Percentiles rank a stretch among this genome's conserved stretches.
phyloP scores from a whole-genome alignment of 352 stramenopile species.

The Pythium sukuiense region DNA sequence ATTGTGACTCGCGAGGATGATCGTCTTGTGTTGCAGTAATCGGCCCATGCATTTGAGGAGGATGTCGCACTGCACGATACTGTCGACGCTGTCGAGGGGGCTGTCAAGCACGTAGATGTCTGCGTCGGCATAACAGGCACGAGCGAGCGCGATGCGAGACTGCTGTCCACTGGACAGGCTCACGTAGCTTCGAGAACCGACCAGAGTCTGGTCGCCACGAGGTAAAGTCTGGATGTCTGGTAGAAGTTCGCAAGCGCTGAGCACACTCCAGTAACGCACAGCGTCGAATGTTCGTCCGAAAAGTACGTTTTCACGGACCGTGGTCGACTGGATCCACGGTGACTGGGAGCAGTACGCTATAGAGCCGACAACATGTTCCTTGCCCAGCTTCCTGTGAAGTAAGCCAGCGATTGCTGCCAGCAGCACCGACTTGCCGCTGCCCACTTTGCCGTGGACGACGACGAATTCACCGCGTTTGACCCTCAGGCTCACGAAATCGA shows the following conservation, averaged over 20 bases:
- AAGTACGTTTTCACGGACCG: conserved; percentile 96
- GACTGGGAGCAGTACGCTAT: conserved; percentile 89
- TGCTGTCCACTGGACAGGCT: conserved; percentile 37
- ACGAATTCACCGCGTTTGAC: conserved; percentile 50
- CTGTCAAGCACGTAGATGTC: conserved; percentile 35
- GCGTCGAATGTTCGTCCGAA: conserved; percentile 87
- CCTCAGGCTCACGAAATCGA: conserved; percentile 51
- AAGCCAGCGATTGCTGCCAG: conserved; percentile 52
- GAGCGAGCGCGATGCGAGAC: conserved; percentile 31
- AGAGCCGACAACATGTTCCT: conserved; percentile 37
- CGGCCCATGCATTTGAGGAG: conserved; percentile 47
- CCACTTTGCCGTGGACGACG: conserved; percentile 58
- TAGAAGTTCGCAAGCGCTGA: conserved; percentile 52
- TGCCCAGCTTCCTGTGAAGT: conserved; percentile 41
- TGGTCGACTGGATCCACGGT: conserved; percentile 96
- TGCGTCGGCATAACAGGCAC: conserved; percentile 35
- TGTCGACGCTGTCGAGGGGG: conserved; percentile 33
- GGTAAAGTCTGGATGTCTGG: conserved; percentile 32
- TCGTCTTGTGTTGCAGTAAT: conserved; percentile 40
- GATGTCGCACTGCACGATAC: conserved; percentile 87
- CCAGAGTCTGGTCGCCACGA: conserved; percentile 29
- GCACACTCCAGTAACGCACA: conserved; percentile 59
- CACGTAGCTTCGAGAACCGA: conserved; percentile 33
- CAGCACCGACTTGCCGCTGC: conserved; percentile 64
- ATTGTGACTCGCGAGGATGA: conserved; percentile 90